Base-by-base conservation (phyloP, 805 yeast species). In the Pichia gijzeniarum region DNA sequence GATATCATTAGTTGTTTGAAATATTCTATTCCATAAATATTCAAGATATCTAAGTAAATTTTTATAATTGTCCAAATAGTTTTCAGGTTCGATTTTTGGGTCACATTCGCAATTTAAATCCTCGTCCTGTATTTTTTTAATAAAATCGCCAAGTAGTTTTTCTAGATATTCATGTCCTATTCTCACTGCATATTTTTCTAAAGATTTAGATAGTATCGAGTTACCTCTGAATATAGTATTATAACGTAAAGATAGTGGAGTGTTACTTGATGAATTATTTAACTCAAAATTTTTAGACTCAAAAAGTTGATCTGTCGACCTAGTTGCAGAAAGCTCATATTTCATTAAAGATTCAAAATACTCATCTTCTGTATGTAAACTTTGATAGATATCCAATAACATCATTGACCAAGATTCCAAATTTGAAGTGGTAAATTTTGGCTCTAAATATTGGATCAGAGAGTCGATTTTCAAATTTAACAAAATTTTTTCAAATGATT, bases 151-250 rank as follows among this genome's bases (percentile, higher is more conserved):
- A 44, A 91, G 72, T 3, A 85, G 78, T 52, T 75, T 75, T 47
- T 82, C 84, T 30, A 93, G 60, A 57, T 86, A 87, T 48, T 82
- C 89, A 48, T 77, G 82, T 1, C 98, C 98, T 17, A 83, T 71
- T 55, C 91, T 68, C 35, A 82, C 71, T 59, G 85, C 81, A 58
- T 80, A 88, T 48, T 76, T 72, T 56, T 91, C 99, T 44, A 90
- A 61, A 0, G 95, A 73, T 59, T 86, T 86, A 0, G 96, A 82
- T 49, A 93, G 70, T 4, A 91, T 71, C 1, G 95, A 80, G 46
- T 87, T 85, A 0, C 96, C 96, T 53, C 99, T 72, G 57, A 91
- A 91, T 14, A 87, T 60, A 0, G 86, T 74, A 51, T 77, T 81
- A 31, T 28, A 33, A 18, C 2, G 27, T 7, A n/a, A 30, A 34